These are phyloP conservation scores for Neurospora hispaniola DNA, from an alignment of 495 filamentous ascomycete genomes.

Conservation along the genomic window DNA sequence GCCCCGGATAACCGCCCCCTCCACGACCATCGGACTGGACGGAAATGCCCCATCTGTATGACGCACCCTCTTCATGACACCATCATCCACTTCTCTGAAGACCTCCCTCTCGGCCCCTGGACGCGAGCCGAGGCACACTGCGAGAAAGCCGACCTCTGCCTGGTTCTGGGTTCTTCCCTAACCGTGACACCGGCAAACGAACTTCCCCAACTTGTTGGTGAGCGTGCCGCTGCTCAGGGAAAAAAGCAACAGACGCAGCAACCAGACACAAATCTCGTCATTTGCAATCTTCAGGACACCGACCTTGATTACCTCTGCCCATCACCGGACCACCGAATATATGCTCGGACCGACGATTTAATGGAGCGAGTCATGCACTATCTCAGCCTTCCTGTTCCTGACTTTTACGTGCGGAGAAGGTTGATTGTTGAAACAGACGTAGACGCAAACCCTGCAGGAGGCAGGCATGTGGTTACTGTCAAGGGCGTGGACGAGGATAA, in stretches of 20 bases:
- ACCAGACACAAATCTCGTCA: conserved; percentile 19
- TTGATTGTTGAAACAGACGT: conserved; percentile 20
- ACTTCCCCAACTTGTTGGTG: conserved; percentile 27
- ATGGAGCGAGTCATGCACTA: conserved; percentile 31
- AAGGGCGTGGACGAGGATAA: conserved; percentile 31
- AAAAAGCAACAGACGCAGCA: not conserved
- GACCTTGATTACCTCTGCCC: conserved; percentile 20
- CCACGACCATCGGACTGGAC: conserved; percentile 35
- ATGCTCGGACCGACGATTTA: conserved; percentile 26
- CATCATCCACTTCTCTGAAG: conserved; percentile 37
- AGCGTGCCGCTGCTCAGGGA: not conserved
- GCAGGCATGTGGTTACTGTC: conserved; percentile 18
- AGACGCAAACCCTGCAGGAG: not conserved
- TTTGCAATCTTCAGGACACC: conserved; percentile 37
- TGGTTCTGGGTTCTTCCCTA: conserved; percentile 36
- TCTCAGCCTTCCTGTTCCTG: conserved; percentile 24
- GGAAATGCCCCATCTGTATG: conserved; percentile 27
- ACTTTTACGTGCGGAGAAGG: conserved; percentile 24
- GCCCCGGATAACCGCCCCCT: conserved; percentile 30
- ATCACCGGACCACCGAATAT: conserved; percentile 20
- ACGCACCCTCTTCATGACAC: conserved; percentile 26
- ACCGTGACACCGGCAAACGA: conserved; percentile 32
- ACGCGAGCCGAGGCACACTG: conserved; percentile 23
- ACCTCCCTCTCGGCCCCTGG: conserved; percentile 21
- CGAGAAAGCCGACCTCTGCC: conserved; percentile 31